Evolutionary conservation across 1,284 basidiomycete species (phyloP), one percentile per base, ranked within the genome.

Genomic region (Puccinia coronata): DNA sequence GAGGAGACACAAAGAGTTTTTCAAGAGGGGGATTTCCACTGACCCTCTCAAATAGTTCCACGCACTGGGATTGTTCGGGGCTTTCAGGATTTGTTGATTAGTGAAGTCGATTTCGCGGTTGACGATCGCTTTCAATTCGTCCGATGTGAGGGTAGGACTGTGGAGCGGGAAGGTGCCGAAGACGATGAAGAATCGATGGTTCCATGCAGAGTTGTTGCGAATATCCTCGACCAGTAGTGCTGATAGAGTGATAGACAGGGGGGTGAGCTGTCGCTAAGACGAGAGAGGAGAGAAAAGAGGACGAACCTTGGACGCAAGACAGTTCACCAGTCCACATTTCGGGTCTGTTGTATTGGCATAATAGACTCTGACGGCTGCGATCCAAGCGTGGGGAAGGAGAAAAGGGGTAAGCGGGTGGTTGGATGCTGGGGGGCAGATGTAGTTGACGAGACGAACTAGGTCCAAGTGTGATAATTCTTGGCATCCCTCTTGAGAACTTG

Each of bases 391-490:
- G 53, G 47, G 1, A 39, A 34, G 67, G 53, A 4, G 16, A 36
- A 36, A 43, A n/a, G 18, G 8, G 28, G n/a, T 16, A 31, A 14
- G 36, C n/a, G 36, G 41, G n/a, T n/a, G n/a, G n/a, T n/a, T n/a
- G n/a, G n/a, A n/a, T n/a, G 25, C 2, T 49, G 4, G 41, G 14
- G 25, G 9, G 4, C 1, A 25, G 23, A 11, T 9, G 25, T 28
- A 55, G 11, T 14, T 36, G 63, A 18, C 47, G 12, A 59, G 28
- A 43, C 78, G 72, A 31, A 80, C 78, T 96, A 95, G 5, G 92
- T 92, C 95, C 95, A 97, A 0, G 95, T 96, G 87, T 97, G 95
- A 86, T 97, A 97, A 87, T 97, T 98, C 89, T 98, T 98, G 70
- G 90, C 87, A 86, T 98, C 95, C 28, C 87, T 88, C 14, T 70